Evolutionary conservation across 1,284 basidiomycete species (phyloP).

Genomic region (Macrocybe sp.): DNA sequence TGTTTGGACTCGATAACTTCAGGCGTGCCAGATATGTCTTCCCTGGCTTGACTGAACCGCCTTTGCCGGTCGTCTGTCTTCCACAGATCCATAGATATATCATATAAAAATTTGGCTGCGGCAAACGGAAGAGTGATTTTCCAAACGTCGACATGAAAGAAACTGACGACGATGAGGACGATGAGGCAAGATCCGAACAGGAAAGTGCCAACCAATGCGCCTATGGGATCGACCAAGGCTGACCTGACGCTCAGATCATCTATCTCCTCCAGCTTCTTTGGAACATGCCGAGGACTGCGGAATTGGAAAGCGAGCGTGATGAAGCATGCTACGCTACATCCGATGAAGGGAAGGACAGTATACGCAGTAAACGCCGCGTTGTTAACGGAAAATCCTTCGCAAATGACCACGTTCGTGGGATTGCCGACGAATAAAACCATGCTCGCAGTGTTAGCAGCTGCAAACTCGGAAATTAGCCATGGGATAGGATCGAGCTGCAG

Average conservation of each 20-base stretch:
- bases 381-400: slow-evolving; percentile 57
- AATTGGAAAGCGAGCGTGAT: slow-evolving; percentile 52
- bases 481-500: slow-evolving; percentile 47
- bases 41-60: too few relatives aligned
- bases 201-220: slow-evolving; percentile 47
- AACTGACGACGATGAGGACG: slow-evolving; percentile 49
- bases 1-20: too few relatives aligned
- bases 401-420: slow-evolving; percentile 69
- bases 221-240: slow-evolving; percentile 45
- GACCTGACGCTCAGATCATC: slow-evolving; percentile 36
- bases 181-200: slow-evolving; percentile 46
- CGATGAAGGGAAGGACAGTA: slow-evolving; percentile 66
- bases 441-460: slow-evolving; percentile 78
- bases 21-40: too few relatives aligned
- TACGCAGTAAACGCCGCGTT: slow-evolving; percentile 68
- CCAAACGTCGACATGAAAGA: slow-evolving; percentile 67
- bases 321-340: slow-evolving; percentile 52
- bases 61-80: too few relatives aligned
- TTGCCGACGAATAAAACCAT: slow-evolving; percentile 68
- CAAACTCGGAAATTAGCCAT: slow-evolving; percentile 54
- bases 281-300: slow-evolving; percentile 46
- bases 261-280: slow-evolving; percentile 35
- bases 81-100: slow-evolving; percentile 49
- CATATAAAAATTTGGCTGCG: slow-evolving; percentile 62
- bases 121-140: slow-evolving; percentile 90